Base-by-base conservation (phyloP, 371 early-diverging fungal genomes). In the Syncephalis plumigaleata region DNA sequence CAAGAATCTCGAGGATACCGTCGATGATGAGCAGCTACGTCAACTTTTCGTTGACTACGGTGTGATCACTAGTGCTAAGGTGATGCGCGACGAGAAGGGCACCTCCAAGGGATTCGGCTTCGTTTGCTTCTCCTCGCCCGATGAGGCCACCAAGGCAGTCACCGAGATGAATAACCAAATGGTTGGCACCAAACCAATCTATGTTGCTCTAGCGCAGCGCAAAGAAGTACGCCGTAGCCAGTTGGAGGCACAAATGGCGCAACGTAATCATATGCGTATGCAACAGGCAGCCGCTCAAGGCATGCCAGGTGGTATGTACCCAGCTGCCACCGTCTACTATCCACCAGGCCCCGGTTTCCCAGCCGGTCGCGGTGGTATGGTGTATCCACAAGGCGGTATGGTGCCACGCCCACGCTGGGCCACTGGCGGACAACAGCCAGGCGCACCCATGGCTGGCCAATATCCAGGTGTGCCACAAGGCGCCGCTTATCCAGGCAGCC, bases 191-290 rank as follows among this genome's bases (percentile, higher is more conserved):
- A 96, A 96, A 81, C 98, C 98, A 45, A 81, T 97, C 63, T 97
- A 95, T 57, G 95, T 96, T 48, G 93, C 91, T 48, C 76, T 94
- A 43, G 94, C 95, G 48, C 98, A 97, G 70, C 88, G 93, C 61
- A 89, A 91, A 74, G 98, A 97, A 57, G 85, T 83, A 56, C 87
- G 98, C 54, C 78, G 85, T 52, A 73, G 75, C 26, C 88, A 89
- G 66, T 76, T 93, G 57, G 88, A 94, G 64, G 87, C 90, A 24
- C 94, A 93, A 69, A 82, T 88, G 65, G 79, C 84, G 55, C 88
- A 91, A 71, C 84, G 94, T 49, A 78, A 68, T 65, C 84, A 84
- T 66, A 70, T 84, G 63, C 81, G 81, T 60, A 65, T 73, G 71
- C 71, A 70, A 60, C 64, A 71, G 58, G 66, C 63, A 7, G 31